phyloP scores from a whole-genome alignment of 208 protist genomes.

The Trypanosoma caninum region DNA sequence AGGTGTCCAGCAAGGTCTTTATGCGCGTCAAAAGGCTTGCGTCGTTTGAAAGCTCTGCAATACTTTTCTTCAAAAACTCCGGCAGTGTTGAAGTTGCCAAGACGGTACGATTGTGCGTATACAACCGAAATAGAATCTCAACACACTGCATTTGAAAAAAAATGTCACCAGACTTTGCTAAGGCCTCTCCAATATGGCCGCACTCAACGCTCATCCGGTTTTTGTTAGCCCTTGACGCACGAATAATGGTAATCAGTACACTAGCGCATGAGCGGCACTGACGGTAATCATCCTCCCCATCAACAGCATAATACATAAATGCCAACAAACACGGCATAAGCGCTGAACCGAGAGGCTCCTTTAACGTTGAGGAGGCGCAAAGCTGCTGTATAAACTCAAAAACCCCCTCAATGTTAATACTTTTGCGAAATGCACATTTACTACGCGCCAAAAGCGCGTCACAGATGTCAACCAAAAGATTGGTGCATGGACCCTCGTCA shows the following conservation, averaged over 20 bases:
- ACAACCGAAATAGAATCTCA: constrained; percentile 78
- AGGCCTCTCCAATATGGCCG: constrained; percentile 35
- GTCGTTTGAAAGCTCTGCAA: constrained; percentile 73
- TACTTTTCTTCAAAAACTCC: constrained; percentile 49
- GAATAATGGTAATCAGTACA: constrained; percentile 72
- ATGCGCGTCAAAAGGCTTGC: constrained; percentile 63
- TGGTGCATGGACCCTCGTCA: constrained; percentile 40
- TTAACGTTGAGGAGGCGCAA: constrained; percentile 43
- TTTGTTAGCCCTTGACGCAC: constrained; percentile 76
- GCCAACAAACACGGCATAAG: constrained; percentile 43
- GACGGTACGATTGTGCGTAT: constrained; percentile 49
- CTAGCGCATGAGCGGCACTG: constrained; percentile 68
- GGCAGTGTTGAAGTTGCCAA: constrained; percentile 39
- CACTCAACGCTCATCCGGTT: constrained; percentile 54
- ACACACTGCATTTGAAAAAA: constrained; percentile 90
- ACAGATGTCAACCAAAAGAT: constrained; percentile 42
- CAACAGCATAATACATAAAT: constrained; percentile 44
- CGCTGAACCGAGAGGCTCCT: constrained; percentile 41
- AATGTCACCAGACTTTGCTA: constrained; percentile 63
- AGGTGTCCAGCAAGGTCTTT: constrained; percentile 57
- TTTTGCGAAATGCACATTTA: constrained; percentile 30
- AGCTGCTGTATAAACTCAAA: constrained; percentile 63
- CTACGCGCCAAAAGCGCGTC: constrained; percentile 37
- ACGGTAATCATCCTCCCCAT: constrained; percentile 69
- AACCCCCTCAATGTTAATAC: constrained; percentile 56